These are phyloP conservation scores for Myxozyma melibiosi DNA, from an alignment of 805 yeast species.

Conservation along the genomic window DNA sequence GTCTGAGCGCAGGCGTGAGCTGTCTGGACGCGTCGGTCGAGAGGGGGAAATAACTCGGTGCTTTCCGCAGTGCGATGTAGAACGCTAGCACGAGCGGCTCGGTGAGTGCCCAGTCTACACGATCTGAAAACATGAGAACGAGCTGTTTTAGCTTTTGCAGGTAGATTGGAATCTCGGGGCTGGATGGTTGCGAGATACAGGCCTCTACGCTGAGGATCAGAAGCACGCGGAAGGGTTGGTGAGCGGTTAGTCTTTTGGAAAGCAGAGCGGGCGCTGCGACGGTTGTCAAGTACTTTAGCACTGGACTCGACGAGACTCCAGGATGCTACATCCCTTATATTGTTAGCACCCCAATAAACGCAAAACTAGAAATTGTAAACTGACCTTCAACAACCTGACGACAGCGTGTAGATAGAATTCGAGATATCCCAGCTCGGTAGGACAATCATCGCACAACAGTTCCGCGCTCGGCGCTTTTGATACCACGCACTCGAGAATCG, in stretches of 20 bases:
- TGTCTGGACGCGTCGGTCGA: constrained; percentile 29
- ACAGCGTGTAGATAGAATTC: constrained; percentile 22
- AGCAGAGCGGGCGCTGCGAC: constrained; percentile 24
- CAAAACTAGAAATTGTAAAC: background rate
- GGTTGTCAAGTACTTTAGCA: constrained; percentile 19
- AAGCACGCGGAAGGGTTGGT: no score
- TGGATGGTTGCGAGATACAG: no score
- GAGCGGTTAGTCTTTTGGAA: constrained; percentile 1
- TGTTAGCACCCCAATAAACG: no score
- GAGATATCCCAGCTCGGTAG: constrained; percentile 6
- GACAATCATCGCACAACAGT: background rate
- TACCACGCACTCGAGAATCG: no score
- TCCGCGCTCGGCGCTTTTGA: constrained; percentile 13
- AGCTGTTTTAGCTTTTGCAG: constrained; percentile 26
- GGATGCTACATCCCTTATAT: no score
- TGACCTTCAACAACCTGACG: constrained; percentile 17
- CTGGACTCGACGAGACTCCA: constrained; percentile 16
- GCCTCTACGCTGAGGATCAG: constrained; percentile 16
- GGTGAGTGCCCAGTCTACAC: constrained; percentile 27
- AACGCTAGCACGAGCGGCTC: constrained; percentile 24
- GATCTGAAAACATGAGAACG: background rate
- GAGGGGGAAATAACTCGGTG: constrained; percentile 26
- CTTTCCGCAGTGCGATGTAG: constrained; percentile 20
- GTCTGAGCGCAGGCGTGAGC: constrained; percentile 24
- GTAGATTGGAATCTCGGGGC: constrained; percentile 25